phyloP scores from a whole-genome alignment of 805 yeast species.

The Monosporozyma aquatica region DNA sequence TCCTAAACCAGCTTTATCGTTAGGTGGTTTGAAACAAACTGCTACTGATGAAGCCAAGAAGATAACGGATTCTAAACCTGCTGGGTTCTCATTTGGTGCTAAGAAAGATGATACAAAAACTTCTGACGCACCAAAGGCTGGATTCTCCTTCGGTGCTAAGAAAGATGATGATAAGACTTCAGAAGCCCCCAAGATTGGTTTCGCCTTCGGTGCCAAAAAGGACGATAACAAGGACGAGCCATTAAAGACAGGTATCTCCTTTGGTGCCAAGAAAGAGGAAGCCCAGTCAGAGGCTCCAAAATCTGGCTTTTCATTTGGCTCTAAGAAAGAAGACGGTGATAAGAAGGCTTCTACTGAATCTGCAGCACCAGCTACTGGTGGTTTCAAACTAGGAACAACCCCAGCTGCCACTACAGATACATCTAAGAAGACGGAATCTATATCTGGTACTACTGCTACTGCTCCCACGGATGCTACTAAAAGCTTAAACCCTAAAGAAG shows the following conservation, averaged over 20 bases:
- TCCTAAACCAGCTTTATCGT: slow-evolving; percentile 1
- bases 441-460: too few species aligned
- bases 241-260: slow-evolving; percentile 13
- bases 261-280: slow-evolving; percentile 6
- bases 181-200: slow-evolving; percentile 9
- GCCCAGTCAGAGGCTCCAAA: too few species aligned
- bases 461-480: not conserved
- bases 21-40: slow-evolving; percentile 7
- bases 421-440: not conserved
- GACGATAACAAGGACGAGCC: slow-evolving; percentile 10
- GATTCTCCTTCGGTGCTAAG: slow-evolving; percentile 26
- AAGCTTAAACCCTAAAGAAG: slow-evolving; percentile 36
- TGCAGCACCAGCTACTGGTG: not conserved
- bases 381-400: not conserved
- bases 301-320: too few species aligned
- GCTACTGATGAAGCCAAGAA: slow-evolving; percentile 5
- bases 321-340: not conserved
- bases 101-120: slow-evolving; percentile 11
- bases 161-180: slow-evolving; percentile 11
- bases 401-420: not conserved
- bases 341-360: not conserved
- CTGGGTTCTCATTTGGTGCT: slow-evolving; percentile 13
- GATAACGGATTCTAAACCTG: slow-evolving; percentile 11
- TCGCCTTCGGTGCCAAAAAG: slow-evolving; percentile 24
- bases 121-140: slow-evolving; percentile 7